Percentiles rank a stretch among this genome's conserved stretches.
Conservation (phyloP, 805 yeast species). For the Candida mattraensis region DNA sequence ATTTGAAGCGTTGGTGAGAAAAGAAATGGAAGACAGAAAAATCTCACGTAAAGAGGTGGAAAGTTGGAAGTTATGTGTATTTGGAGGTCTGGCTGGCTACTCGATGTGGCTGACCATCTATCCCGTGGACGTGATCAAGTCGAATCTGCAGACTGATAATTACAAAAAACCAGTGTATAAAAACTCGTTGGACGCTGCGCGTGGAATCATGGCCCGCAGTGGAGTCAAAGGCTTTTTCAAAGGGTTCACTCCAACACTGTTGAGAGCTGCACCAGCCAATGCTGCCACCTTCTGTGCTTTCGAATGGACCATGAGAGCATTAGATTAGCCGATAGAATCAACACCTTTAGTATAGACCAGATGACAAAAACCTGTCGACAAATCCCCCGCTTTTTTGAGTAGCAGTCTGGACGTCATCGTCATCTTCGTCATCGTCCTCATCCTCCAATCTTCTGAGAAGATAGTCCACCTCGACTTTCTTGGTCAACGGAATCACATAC, state of each 20-base stretch:
- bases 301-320: slow-evolving; percentile 79
- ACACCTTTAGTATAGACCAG: slow-evolving; percentile 20
- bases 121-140: slow-evolving; percentile 90
- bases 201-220: slow-evolving; percentile 48
- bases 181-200: slow-evolving; percentile 58
- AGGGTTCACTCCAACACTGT: slow-evolving; percentile 89
- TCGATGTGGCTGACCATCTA: slow-evolving; percentile 82
- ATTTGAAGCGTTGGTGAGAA: slow-evolving; percentile 82
- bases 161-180: slow-evolving; percentile 59
- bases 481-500: slow-evolving; percentile 89
- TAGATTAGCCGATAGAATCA: slow-evolving; percentile 30
- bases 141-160: slow-evolving; percentile 78
- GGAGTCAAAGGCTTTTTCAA: slow-evolving; percentile 82
- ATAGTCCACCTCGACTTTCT: slow-evolving; percentile 93
- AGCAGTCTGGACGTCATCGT: slow-evolving; percentile 25
- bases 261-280: slow-evolving; percentile 98
- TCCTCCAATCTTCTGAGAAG: slow-evolving; percentile 79
- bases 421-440: slow-evolving; percentile 27
- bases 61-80: slow-evolving; percentile 80
- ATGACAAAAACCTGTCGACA: slow-evolving; percentile 25
- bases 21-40: slow-evolving; percentile 50
- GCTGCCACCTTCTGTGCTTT: slow-evolving; percentile 96
- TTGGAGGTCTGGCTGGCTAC: slow-evolving; percentile 91
- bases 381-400: slow-evolving; percentile 21
- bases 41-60: slow-evolving; percentile 72